Evolutionary conservation across 2,329 filamentous ascomycete species (phyloP), one percentile per base, ranked within the genome.

Genomic region (Alternaria triticimaculans): DNA sequence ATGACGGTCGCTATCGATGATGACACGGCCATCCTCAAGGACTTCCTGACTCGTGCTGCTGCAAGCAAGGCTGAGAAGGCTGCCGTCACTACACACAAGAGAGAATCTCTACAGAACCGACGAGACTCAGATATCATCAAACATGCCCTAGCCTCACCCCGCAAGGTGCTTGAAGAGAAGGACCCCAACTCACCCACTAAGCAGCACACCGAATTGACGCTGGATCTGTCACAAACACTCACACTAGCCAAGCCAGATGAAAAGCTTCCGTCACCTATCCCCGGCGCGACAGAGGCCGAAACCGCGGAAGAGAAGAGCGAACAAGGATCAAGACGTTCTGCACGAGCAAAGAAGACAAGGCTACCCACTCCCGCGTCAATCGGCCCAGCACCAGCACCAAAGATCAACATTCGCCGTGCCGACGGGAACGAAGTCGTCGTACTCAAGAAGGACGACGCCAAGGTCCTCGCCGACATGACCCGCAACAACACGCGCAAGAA

Each of bases 401-500:
- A 80, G 53, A 84, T 85, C 25, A 76, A 81, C 1, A 80, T 85
- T 23, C 80, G 83, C 21, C 80, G 83, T 11, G 75, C 77, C 3
- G 79, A 80, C 58, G 80, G 79, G 14, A 75, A 75, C 10, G 81
- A 82, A 60, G 80, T 80, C 5, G 78, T 85, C 8, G 72, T 82
- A 10, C 76, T 85, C 30, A 84, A 83, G 72, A 82, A 81, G 66
- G 81, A 81, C 6, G 83, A 86, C 61, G 83, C 84, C 15, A 84
- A 86, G 63, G 81, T 84, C 60, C 72, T 85, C 9, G 79, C 83
- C 11, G 71, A 80, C 11, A 58, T 81, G 15, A 86, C 84, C 2
- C 78, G 81, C 33, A 76, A 74, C 54, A 86, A 86, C 67, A 86
- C 84, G 9, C 78, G 81, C 44, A 83, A 82, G 71, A 86, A 86